Evolutionary conservation across 768 basidiomycete genomes (phyloP).

Genomic region (Podaxis sp.): DNA sequence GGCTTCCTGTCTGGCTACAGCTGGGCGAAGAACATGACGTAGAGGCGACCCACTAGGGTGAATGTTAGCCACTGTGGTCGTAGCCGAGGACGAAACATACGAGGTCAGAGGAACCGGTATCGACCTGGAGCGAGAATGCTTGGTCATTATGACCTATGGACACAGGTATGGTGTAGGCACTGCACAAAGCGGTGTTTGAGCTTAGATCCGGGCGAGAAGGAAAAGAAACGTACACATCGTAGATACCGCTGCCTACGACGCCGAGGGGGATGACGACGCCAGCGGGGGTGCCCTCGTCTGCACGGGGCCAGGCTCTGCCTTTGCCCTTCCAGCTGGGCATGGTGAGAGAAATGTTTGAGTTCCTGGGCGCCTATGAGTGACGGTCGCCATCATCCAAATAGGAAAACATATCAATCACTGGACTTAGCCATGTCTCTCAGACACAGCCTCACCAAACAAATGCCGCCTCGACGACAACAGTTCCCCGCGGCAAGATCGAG

Average conservation of each 20-base stretch:
- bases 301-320: constrained; percentile 11
- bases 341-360: not conserved
- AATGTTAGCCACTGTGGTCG: constrained; percentile 28
- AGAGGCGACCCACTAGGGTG: constrained; percentile 57
- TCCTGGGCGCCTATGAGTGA: not conserved
- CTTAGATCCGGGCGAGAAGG: not conserved
- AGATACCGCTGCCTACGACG: constrained; percentile 47
- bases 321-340: constrained; percentile 19
- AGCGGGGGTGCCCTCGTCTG: constrained; percentile 30
- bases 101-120: constrained; percentile 80
- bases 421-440: not conserved
- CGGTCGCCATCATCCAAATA: not conserved
- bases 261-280: constrained; percentile 59
- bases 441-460: constrained; percentile 5
- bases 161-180: constrained; percentile 63
- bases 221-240: constrained; percentile 51
- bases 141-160: constrained; percentile 45
- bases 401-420: not conserved
- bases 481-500: not conserved
- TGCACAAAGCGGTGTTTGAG: constrained; percentile 22
- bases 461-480: constrained; percentile 5
- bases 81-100: constrained; percentile 33
- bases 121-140: constrained; percentile 63
- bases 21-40: constrained; percentile 52
- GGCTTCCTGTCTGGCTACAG: constrained; percentile 43